Evolutionary conservation across 2,329 filamentous ascomycete genomes (phyloP), one percentile per base, ranked within the genome.

Genomic region (Tolypocladium tundrense): DNA sequence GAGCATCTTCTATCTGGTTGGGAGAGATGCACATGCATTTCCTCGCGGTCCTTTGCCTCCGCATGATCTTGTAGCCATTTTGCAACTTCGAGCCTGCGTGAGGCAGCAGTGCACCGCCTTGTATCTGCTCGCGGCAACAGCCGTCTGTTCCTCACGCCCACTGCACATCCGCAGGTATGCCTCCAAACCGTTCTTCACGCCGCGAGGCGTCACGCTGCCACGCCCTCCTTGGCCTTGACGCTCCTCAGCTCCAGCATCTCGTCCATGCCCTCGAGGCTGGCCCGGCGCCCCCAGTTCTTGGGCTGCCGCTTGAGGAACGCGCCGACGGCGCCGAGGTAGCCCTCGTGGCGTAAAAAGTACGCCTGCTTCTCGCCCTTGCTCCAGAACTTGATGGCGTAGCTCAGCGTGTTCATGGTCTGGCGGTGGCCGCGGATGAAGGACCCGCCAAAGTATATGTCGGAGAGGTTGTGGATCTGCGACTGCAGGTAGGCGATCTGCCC

Each of bases 401-500:
- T 92, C 11, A 99, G 79, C 0, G 94, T 97, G 73, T 97, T 96
- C 84, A 99, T 99, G 14, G 94, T 99, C 75, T 97, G 94, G 19
- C 89, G 86, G 72, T 99, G 94, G 45, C 94, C 94, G 48, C 94
- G 87, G 69, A 99, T 97, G 70, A 97, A 99, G 8, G 89, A 94
- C 31, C 94, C 94, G 27, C 94, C 94, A 73, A 99, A 99, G 77
- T 99, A 99, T 60, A 99, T 97, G 68, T 93, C 86, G 62, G 90
- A 88, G 33, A 97, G 79, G 52, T 88, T 84, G 75, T 99, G 93
- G 69, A 96, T 94, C 71, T 97, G 92, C 7, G 91, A 94, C 70
- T 97, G 94, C n/a, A 99, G 79, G 72, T 94, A 97, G 50, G 94
- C 91, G 66, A 99, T 96, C 76, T 99, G 94, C 19, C 94, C 94